Evolutionary conservation across 1,284 basidiomycete genomes (phyloP).

Genomic region (Ceratobasidium theobromae): DNA sequence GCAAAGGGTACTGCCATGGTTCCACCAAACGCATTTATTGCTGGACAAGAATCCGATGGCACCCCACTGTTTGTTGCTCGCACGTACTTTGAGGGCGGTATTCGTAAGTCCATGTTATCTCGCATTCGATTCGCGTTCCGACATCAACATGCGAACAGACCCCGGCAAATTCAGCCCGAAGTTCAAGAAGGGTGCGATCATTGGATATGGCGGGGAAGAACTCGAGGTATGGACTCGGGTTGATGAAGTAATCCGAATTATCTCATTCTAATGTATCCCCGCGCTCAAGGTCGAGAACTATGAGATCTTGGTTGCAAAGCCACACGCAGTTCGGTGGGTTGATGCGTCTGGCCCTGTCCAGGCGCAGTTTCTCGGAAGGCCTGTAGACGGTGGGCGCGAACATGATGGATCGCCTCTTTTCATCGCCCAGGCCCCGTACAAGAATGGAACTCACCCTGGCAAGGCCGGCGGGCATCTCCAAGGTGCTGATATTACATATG

Average conservation of each 20-base stretch:
- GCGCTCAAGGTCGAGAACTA: conserved; percentile 62
- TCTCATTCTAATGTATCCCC: conserved; percentile 6
- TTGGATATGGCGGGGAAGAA: conserved; percentile 61
- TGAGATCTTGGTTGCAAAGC: conserved; percentile 68
- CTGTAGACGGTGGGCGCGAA: conserved; percentile 69
- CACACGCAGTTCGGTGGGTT: conserved; percentile 61
- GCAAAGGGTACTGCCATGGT: conserved; percentile 59
- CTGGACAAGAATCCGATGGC: conserved; percentile 54
- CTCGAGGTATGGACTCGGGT: conserved; percentile 50
- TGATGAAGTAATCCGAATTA: neutral
- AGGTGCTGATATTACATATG: conserved; percentile 42
- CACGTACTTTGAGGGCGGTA: conserved; percentile 58
- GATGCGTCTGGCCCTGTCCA: conserved; percentile 51
- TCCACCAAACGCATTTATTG: conserved; percentile 58
- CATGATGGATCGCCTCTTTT: conserved; percentile 60
- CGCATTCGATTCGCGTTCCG: conserved; percentile 11
- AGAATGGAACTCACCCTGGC: conserved; percentile 59
- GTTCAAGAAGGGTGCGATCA: conserved; percentile 60
- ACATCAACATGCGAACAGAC: conserved; percentile 45
- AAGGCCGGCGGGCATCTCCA: conserved; percentile 60
- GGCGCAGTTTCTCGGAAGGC: conserved; percentile 47
- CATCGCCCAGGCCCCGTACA: conserved; percentile 58
- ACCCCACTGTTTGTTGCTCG: conserved; percentile 60
- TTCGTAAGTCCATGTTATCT: conserved; percentile 51
- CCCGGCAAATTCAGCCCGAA: conserved; percentile 62